Conservation (phyloP, 306 rosid species). For the Inga leiocalycina region DNA sequence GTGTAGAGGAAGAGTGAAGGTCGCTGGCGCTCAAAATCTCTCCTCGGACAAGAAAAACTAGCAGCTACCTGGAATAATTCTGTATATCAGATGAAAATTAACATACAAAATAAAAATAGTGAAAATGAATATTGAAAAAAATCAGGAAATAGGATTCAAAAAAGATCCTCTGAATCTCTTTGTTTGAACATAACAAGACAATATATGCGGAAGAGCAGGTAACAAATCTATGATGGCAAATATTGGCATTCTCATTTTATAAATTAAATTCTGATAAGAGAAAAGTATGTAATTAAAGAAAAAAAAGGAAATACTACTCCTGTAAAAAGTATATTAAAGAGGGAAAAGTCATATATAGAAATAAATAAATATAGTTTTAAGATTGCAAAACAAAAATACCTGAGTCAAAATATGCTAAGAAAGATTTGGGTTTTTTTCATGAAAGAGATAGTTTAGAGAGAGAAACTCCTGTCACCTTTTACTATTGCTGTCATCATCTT, state of each 20-base stretch:
- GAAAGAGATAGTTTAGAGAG: too few relatives aligned
- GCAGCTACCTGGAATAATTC: constrained; percentile 67
- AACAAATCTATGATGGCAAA: neutral
- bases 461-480: too few relatives aligned
- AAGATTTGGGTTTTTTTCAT: too few relatives aligned
- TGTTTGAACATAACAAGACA: neutral
- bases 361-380: constrained; percentile 23
- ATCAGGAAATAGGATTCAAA: neutral
- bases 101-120: constrained; percentile 8
- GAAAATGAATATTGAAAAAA: neutral
- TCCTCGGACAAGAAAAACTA: constrained; percentile 80
- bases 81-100: constrained; percentile 33
- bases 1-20: too few relatives aligned
- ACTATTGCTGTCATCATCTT: too few relatives aligned
- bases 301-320: constrained; percentile 11
- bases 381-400: constrained; percentile 56
- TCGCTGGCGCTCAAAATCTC: constrained; percentile 6
- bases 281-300: neutral
- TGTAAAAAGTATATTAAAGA: constrained; percentile 25
- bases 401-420: constrained; percentile 33
- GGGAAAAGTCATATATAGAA: constrained; percentile 18
- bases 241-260: constrained; percentile 6
- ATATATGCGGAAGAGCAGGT: neutral
- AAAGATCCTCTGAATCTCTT: neutral
- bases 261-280: neutral